Evolutionary conservation across 208 protist genomes (phyloP).

Genomic region (Acanthamoeba divionensis): DNA sequence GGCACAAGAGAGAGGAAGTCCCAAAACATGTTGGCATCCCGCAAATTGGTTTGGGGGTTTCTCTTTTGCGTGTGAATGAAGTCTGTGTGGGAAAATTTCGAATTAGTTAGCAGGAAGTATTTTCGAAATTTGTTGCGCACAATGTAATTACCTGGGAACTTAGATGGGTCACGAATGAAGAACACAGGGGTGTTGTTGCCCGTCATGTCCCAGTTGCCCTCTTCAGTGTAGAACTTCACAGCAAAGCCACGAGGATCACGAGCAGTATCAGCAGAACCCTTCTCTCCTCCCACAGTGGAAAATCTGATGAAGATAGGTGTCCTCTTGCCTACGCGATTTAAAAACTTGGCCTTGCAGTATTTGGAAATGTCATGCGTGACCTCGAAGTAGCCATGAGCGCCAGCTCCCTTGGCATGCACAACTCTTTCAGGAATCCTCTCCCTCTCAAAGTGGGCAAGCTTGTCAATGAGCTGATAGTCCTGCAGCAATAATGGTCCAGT

Average conservation of each 20-base stretch:
- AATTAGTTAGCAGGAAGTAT: no score
- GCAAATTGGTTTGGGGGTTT: constrained; percentile 78
- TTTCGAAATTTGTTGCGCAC: constrained; percentile 35
- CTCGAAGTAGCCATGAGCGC: constrained; percentile 79
- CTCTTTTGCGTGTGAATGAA: constrained; percentile 84
- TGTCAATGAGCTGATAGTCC: constrained; percentile 79
- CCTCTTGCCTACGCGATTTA: constrained; percentile 78
- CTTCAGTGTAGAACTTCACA: constrained; percentile 84
- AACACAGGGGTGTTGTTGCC: constrained; percentile 85
- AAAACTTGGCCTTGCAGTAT: constrained; percentile 79
- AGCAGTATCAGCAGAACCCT: constrained; percentile 77
- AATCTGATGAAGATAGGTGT: constrained; percentile 84
- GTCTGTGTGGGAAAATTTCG: constrained; percentile 73
- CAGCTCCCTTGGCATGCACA: constrained; percentile 71
- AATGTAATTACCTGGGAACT: constrained; percentile 59
- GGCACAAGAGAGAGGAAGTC: constrained; percentile 79
- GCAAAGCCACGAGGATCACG: constrained; percentile 81
- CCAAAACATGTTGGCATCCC: constrained; percentile 75
- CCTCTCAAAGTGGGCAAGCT: constrained; percentile 79
- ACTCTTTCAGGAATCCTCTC: constrained; percentile 83
- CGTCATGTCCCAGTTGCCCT: constrained; percentile 86
- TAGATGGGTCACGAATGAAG: constrained; percentile 78
- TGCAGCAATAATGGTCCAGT: constrained; percentile 75
- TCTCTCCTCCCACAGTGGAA: constrained; percentile 82
- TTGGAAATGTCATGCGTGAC: constrained; percentile 77